A percentile compares a stretch with the other conserved stretches of the same genome.
phyloP scores from a whole-genome alignment of 2,329 filamentous ascomycete genomes.

The Clathrospora elynae region DNA sequence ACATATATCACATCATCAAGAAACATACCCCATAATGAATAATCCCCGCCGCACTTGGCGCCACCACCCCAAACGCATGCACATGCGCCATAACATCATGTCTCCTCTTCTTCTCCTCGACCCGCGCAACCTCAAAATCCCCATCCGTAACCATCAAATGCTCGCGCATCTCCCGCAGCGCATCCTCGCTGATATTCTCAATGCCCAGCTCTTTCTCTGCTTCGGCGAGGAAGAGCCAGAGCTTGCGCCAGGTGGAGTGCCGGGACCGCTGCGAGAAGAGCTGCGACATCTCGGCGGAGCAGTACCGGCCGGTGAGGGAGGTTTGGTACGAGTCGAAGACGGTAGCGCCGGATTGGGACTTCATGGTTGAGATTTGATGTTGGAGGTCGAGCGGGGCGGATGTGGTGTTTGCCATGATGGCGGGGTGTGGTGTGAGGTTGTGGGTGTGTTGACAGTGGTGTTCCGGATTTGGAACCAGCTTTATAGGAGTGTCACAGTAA shows the following conservation, averaged over 20 bases:
- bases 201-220: conserved; percentile 80
- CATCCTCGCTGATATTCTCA: conserved; percentile 68
- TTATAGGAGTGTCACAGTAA: background rate
- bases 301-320: conserved; percentile 62
- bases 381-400: conserved; percentile 30
- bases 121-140: conserved; percentile 55
- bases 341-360: conserved; percentile 25
- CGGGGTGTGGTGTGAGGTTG: conserved; percentile 3
- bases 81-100: conserved; percentile 73
- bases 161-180: conserved; percentile 54
- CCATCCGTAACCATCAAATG: conserved; percentile 54
- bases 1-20: conserved; percentile 51
- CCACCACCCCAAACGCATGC: conserved; percentile 73
- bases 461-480: conserved; percentile 5
- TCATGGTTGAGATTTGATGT: conserved; percentile 29
- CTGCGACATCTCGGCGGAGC: conserved; percentile 61
- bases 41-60: conserved; percentile 78
- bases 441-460: conserved; percentile 14
- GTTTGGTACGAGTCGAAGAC: conserved; percentile 37
- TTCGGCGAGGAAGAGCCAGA: conserved; percentile 87
- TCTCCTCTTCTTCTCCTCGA: conserved; percentile 60
- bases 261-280: conserved; percentile 80
- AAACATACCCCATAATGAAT: conserved; percentile 72
- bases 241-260: conserved; percentile 77
- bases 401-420: conserved; percentile 23